Conservation (phyloP, 495 filamentous ascomycete species). For the Ascobolus immersus region DNA sequence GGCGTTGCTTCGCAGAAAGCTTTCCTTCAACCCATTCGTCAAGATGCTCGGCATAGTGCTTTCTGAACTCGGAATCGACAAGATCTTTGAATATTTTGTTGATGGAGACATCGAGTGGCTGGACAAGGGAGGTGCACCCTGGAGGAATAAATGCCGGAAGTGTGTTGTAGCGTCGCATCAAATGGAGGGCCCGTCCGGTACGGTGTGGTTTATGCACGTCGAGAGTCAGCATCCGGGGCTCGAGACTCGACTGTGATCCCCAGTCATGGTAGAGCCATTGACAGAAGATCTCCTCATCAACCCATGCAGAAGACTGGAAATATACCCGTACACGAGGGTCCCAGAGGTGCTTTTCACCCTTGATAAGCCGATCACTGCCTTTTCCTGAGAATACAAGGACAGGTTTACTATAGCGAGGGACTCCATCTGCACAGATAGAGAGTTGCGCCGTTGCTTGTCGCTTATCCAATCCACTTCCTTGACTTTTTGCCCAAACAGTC, state of each 20-base stretch:
- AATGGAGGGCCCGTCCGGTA: background rate
- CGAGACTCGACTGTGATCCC: slow-evolving; percentile 11
- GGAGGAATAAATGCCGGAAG: background rate
- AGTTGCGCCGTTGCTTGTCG: background rate
- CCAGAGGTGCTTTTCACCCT: background rate
- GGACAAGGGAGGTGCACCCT: background rate
- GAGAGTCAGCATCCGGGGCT: background rate
- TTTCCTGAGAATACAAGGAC: background rate
- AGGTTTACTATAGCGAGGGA: background rate
- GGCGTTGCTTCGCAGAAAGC: background rate
- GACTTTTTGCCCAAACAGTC: background rate
- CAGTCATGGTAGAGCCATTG: background rate
- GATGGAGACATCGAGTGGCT: background rate
- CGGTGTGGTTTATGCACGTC: background rate
- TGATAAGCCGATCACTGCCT: background rate
- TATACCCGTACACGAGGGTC: background rate
- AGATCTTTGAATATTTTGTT: background rate
- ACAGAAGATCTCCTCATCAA: background rate
- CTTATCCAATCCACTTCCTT: background rate
- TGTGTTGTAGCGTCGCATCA: background rate
- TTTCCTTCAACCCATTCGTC: background rate
- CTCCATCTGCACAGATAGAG: background rate
- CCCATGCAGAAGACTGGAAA: background rate
- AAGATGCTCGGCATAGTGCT: background rate
- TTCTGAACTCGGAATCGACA: background rate